Conservation (phyloP, 805 yeast genomes). For the Komagataella phaffii region DNA sequence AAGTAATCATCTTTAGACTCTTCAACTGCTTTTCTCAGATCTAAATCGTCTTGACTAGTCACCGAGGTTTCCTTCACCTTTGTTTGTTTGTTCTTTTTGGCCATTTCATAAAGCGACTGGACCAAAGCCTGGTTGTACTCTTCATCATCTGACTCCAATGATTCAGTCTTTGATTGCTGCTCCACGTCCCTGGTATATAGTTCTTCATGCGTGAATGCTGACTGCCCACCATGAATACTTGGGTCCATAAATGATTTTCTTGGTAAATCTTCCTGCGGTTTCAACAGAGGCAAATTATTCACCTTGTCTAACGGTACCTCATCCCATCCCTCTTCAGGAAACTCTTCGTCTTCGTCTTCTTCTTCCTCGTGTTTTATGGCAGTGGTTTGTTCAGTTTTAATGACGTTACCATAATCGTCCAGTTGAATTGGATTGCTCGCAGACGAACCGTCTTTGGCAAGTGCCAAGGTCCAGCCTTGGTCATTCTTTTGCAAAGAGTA, state of each 20-base stretch:
- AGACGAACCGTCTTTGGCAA: conserved; percentile 30
- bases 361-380: not conserved
- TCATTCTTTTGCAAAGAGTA: conserved; percentile 66
- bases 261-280: not conserved
- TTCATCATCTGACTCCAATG: conserved; percentile 5
- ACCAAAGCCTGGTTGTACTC: conserved; percentile 14
- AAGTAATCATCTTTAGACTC: conserved; percentile 29
- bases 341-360: conserved; percentile 21
- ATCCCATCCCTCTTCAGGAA: conserved; percentile 51
- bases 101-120: conserved; percentile 18
- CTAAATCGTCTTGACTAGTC: conserved; percentile 6
- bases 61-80: not conserved
- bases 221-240: not conserved
- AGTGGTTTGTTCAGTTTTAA: not conserved
- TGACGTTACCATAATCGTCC: conserved; percentile 17
- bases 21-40: conserved; percentile 31
- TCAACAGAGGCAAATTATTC: not conserved
- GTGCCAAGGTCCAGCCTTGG: conserved; percentile 73
- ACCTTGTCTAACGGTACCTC: conserved; percentile 42
- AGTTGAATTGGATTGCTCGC: conserved; percentile 33
- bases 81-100: conserved; percentile 10
- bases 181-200: not conserved
- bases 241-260: conserved; percentile 2
- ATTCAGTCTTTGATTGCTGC: not conserved
- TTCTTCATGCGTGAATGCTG: not conserved